These are phyloP conservation scores for Podospora comata DNA, from an alignment of 495 filamentous ascomycete species.

Conservation along the genomic window DNA sequence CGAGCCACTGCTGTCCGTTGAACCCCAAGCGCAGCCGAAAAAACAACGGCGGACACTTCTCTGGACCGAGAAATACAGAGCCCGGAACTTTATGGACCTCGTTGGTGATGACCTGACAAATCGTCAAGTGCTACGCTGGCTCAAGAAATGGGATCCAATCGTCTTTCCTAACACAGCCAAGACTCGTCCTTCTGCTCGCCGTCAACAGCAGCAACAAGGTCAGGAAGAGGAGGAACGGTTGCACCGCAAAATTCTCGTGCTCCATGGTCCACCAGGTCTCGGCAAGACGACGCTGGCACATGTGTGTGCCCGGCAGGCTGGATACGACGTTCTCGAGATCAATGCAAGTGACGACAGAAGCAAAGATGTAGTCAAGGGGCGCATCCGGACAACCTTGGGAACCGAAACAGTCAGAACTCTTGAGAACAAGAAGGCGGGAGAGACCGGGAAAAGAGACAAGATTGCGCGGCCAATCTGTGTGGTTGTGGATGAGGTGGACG, in stretches of 20 bases:
- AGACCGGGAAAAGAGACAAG: constrained; percentile 59
- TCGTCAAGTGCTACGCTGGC: constrained; percentile 84
- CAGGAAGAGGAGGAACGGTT: constrained; percentile 59
- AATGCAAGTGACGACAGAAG: constrained; percentile 81
- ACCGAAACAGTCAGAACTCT: constrained; percentile 90
- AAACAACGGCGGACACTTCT: constrained; percentile 53
- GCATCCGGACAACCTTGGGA: constrained; percentile 81
- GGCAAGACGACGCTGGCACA: constrained; percentile 97
- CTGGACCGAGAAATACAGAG: constrained; percentile 92
- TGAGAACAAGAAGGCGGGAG: constrained; percentile 55
- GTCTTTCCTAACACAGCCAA: constrained; percentile 76
- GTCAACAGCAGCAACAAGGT: constrained; percentile 15
- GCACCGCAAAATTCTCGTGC: constrained; percentile 81
- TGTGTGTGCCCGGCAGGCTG: constrained; percentile 90
- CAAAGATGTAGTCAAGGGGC: constrained; percentile 75
- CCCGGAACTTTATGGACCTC: constrained; percentile 85
- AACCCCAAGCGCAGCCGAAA: constrained; percentile 35
- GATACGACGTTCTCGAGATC: constrained; percentile 90
- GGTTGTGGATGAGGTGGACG: constrained; percentile 94
- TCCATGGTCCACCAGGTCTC: constrained; percentile 87
- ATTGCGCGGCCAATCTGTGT: constrained; percentile 87
- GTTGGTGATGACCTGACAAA: constrained; percentile 94
- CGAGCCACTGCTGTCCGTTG: constrained; percentile 36
- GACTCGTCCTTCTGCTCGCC: constrained; percentile 44
- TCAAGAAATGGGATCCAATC: constrained; percentile 89